Base-by-base conservation (phyloP, 257 asterid genomes). In the Nicotiana benthamiana region DNA sequence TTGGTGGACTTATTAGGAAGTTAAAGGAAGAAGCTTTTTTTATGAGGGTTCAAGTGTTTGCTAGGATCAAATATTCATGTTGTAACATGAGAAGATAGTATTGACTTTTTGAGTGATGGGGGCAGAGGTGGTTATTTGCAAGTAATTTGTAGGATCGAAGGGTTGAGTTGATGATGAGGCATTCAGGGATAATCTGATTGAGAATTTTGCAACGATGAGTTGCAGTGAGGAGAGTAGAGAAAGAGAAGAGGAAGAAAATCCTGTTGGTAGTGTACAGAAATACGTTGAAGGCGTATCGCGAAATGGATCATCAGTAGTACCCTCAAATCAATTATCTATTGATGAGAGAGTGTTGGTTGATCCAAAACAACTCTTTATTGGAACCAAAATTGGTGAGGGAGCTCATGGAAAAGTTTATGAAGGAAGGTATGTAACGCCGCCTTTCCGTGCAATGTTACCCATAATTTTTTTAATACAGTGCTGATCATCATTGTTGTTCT, bases 401-500 rank as follows among this genome's bases (percentile, higher is more conserved):
- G 99, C 99, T 89, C 99, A 95, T 87, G 99, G 98, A 9, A 95
- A 95, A 85, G 99, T 95, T 82, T 95, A 91, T 84, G 92, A 93
- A 87, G 99, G 99, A 87, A 95, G 98, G 98, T 94, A 22, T 32
- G 91, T 88, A 22, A 46, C 59, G 36, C 57, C 7, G n/a, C n/a
- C n/a, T n/a, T 7, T 81, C 2, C 66, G 24, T 18, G 62, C 61
- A 26, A 46, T 77, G 65, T 59, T 84, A 80, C 52, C 68, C 66
- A n/a, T 34, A 56, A n/a, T 56, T 40, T 18, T 3, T 65, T 64
- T 56, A 63, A 11, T 70, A 18, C 43, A 8, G 28, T 28, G 20
- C 62, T 61, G 18, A 12, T 46, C 74, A 15, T 63, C 20, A 27
- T 9, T 53, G 5, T 18, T 78, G 80, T 22, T 81, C 67, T 28